A percentile compares a stretch with the other conserved stretches of the same genome.
phyloP scores from a whole-genome alignment of 176 grass and related monocot species.

The barley (Hordeum vulgare) region DNA sequence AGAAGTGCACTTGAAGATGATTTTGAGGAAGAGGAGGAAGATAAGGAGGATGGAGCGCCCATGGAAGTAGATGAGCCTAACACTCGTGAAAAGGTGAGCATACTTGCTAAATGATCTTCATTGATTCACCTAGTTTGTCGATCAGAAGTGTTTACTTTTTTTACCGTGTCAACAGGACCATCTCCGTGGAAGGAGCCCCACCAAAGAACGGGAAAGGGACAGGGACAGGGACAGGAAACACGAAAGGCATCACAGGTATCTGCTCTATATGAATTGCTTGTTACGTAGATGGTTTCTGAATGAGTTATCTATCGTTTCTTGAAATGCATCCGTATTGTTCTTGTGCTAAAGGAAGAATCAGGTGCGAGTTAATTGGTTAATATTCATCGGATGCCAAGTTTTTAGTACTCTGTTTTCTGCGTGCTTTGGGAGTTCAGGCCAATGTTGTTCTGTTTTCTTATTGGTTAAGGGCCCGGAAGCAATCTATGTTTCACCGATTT shows the following conservation, averaged over 20 bases:
- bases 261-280: slow-evolving; percentile 8
- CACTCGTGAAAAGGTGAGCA: slow-evolving; percentile 48
- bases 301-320: neutral
- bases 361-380: neutral
- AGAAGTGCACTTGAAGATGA: slow-evolving; percentile 97
- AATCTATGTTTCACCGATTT: neutral
- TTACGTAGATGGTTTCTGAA: neutral
- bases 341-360: neutral
- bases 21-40: slow-evolving; percentile 99
- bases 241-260: slow-evolving; percentile 56
- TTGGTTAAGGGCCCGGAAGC: neutral
- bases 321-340: slow-evolving; percentile 1
- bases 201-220: slow-evolving; percentile 53
- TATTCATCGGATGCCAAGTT: neutral
- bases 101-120: neutral
- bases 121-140: neutral
- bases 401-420: neutral
- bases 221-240: slow-evolving; percentile 49
- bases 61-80: slow-evolving; percentile 65
- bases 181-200: slow-evolving; percentile 69
- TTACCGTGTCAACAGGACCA: slow-evolving; percentile 38
- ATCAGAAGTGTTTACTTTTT: neutral
- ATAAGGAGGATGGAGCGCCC: slow-evolving; percentile 57
- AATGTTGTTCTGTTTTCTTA: neutral
- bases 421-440: neutral